Base-by-base conservation (phyloP, 176 grass and related monocot species). In the Thalia dealbata region DNA sequence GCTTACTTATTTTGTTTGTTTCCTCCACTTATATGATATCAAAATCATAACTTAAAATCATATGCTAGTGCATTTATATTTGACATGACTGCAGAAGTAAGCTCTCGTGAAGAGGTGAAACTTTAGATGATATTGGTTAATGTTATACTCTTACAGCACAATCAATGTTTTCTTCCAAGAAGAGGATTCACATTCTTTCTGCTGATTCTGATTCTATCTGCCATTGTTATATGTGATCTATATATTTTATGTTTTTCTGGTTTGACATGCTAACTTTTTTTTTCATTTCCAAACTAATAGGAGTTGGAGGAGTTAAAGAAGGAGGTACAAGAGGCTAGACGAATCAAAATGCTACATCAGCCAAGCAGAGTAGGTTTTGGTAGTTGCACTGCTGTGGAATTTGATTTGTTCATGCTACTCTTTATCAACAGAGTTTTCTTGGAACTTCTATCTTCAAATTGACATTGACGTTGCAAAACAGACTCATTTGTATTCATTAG, bases 271-370 rank as follows among this genome's bases (percentile, higher is more conserved):
- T 59, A 58, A 35, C 51, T 23, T 2, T 25, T 22, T 78, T 41
- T 76, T 79, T 51, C 66, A 63, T 70, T 74, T 14, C 22, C 19
- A 60, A 44, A 63, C 23, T 73, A 10, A 56, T 19, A 96, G 93
- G 93, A 96, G 80, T 71, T 92, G 77, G 89, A 92, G 76, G 81
- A 88, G 78, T 82, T 92, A 64, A 83, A 58, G 79, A 90, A 92
- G 84, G 93, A 96, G 73, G 78, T 96, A 27, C 85, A 87, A 60
- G 93, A 96, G 81, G 93, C 93, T 75, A 91, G 93, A 79, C 83
- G 93, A 85, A 96, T 96, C 76, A 96, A 96, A 90, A 90, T 92
- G 84, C 76, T 96, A 62, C 92, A 96, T 78, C 92, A 96, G 80
- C 92, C 92, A 78, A 96, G 86, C 92, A 96, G 91, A 87, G 92